Base-by-base conservation (phyloP, 768 basidiomycete species). In the Boletus sp. region DNA sequence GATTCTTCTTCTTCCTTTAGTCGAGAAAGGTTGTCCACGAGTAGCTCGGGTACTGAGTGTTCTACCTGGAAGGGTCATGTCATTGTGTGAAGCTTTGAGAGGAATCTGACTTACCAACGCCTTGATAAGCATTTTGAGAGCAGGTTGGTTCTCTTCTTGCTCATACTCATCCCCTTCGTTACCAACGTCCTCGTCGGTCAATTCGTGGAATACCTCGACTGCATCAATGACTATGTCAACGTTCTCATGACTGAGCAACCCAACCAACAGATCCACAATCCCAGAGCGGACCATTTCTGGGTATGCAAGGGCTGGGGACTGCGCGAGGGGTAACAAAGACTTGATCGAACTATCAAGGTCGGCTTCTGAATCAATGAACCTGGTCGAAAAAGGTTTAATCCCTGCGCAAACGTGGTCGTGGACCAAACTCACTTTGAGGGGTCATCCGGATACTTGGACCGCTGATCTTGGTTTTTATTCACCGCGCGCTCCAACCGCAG, bases 321-420 rank as follows among this genome's bases (percentile, higher is more conserved):
- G 93, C 1, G 96, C 88, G 21, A 99, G 77, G 6, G 94, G 88
- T n/a, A 97, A 77, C 43, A 99, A 73, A 1, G 84, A 80, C 70
- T 96, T 95, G 51, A 98, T 83, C 8, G 93, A 83, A 51, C 78
- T 76, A 66, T 98, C 94, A 7, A 99, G 82, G 66, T 97, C 93
- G 25, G 93, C 91, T 77, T 99, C 97, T 1, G 97, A 98, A 69
- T 98, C 97, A 62, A 99, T 98, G 78, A 98, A 99, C 71, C 96
- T 98, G 46, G 21, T 27, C 9, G 33, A 32, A 40, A n/a, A 45
- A 25, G 30, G 58, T 43, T 30, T 13, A 70, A 23, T 30, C 13
- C 38, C 4, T n/a, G 21, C 10, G n/a, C 44, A 23, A 23, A 38
- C 10, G 7, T 4, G n/a, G 1, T 17, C 23, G 19, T 41, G 46